Conservation (phyloP, 2,329 filamentous ascomycete species). For the Stylonectria norvegica region DNA sequence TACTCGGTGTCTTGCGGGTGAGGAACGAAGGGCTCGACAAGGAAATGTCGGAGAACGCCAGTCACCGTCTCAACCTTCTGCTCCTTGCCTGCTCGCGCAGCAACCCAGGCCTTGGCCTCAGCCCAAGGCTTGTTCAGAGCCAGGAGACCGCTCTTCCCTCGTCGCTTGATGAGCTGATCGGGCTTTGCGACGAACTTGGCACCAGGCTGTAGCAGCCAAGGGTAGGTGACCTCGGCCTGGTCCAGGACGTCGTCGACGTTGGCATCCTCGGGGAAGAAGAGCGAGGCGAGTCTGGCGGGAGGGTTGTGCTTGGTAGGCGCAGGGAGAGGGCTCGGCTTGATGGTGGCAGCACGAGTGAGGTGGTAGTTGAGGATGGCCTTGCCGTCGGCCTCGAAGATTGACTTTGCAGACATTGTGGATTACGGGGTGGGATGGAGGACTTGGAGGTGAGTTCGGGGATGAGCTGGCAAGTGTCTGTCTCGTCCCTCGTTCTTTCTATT, state of each 20-base stretch:
- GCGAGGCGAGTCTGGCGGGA: constrained; percentile 81
- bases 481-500: constrained; percentile 20
- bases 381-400: constrained; percentile 97
- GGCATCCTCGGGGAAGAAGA: constrained; percentile 89
- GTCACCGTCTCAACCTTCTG: constrained; percentile 90
- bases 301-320: constrained; percentile 83
- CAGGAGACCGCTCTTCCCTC: constrained; percentile 96
- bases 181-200: constrained; percentile 98
- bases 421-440: constrained; percentile 18
- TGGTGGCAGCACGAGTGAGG: constrained; percentile 92
- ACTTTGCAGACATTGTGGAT: constrained; percentile 64
- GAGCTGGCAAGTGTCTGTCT: constrained; percentile 27
- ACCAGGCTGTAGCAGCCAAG: constrained; percentile 81
- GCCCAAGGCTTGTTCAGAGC: constrained; percentile 96
- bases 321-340: constrained; percentile 96
- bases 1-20: constrained; percentile 95
- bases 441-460: constrained; percentile 14
- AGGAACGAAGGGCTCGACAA: constrained; percentile 97
- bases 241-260: constrained; percentile 80
- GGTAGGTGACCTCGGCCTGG: constrained; percentile 94
- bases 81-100: constrained; percentile 83
- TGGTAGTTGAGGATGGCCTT: constrained; percentile 99
- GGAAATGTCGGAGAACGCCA: constrained; percentile 87
- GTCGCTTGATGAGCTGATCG: constrained; percentile 99
- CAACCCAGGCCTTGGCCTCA: constrained; percentile 91